These are phyloP conservation scores for Chlamydomonas reinhardtii DNA, from an alignment of 163 green algal species.

Conservation along the genomic window DNA sequence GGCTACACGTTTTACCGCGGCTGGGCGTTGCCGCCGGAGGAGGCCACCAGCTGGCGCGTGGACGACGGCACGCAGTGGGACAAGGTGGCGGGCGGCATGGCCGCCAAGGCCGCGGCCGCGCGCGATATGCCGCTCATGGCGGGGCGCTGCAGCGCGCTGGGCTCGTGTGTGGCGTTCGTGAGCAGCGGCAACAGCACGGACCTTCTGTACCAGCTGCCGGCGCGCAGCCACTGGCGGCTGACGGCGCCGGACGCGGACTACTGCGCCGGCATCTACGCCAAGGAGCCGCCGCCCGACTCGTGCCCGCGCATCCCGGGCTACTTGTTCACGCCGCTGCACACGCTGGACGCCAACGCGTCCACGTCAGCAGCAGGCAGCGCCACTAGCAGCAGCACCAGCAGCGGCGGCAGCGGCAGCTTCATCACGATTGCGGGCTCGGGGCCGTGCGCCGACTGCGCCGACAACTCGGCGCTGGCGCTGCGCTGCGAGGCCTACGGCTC, in stretches of 20 bases:
- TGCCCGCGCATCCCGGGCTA: conserved; percentile 52
- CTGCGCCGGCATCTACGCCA: conserved; percentile 47
- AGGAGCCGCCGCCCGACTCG: background rate
- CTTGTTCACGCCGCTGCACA: conserved; percentile 33
- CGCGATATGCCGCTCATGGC: conserved; percentile 45
- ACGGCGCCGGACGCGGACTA: background rate
- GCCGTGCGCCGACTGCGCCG: conserved; percentile 25
- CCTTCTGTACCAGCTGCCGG: conserved; percentile 28
- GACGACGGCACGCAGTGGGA: conserved; percentile 37
- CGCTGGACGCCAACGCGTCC: background rate
- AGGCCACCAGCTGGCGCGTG: background rate
- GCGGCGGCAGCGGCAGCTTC: background rate
- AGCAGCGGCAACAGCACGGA: conserved; percentile 28
- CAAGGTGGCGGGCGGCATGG: background rate
- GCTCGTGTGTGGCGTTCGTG: conserved; percentile 30
- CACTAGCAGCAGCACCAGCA: background rate
- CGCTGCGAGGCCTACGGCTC: background rate
- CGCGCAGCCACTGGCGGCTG: background rate
- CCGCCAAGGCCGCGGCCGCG: conserved; percentile 8
- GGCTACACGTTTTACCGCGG: conserved; percentile 44
- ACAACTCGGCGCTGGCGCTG: conserved; percentile 3
- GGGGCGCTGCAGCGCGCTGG: conserved; percentile 3
- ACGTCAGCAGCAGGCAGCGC: background rate
- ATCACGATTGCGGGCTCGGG: background rate
- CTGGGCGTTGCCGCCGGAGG: background rate